Evolutionary conservation across 345 rosid species (phyloP).

Genomic region (Anacardium occidentale): DNA sequence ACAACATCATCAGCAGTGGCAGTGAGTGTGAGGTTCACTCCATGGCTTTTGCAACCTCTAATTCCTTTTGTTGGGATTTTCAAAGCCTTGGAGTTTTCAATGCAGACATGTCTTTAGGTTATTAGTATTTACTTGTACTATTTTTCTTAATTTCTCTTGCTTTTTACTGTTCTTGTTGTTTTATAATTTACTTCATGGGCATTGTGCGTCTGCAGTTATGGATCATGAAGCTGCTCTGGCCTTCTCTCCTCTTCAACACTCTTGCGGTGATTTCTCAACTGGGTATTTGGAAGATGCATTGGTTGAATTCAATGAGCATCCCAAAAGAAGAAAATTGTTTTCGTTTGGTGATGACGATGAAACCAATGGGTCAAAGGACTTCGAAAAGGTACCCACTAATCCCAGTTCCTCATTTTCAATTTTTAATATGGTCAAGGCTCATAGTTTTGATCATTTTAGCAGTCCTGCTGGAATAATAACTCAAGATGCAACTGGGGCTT

Average conservation of each 20-base stretch:
- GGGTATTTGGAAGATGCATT: constrained; percentile 91
- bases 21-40: constrained; percentile 45
- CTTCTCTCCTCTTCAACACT: constrained; percentile 34
- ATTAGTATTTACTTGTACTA: background rate
- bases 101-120: constrained; percentile 70
- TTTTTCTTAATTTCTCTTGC: constrained; percentile 12
- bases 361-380: constrained; percentile 21
- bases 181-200: background rate
- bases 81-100: constrained; percentile 76
- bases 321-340: constrained; percentile 65
- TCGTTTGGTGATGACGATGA: constrained; percentile 29
- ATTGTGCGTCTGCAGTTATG: constrained; percentile 41
- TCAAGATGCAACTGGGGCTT: constrained; percentile 44
- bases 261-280: constrained; percentile 64
- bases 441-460: constrained; percentile 7
- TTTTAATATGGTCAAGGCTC: background rate
- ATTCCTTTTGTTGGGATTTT: constrained; percentile 71
- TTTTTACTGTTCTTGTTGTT: constrained; percentile 29
- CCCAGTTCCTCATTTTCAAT: background rate
- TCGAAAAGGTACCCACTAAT: constrained; percentile 29
- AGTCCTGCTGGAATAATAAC: constrained; percentile 54
- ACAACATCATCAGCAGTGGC: too few species aligned
- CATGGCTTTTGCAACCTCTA: constrained; percentile 31
- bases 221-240: constrained; percentile 37
- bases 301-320: constrained; percentile 56